phyloP scores from a whole-genome alignment of 2,329 filamentous ascomycete genomes.

The Talaromyces sp. region DNA sequence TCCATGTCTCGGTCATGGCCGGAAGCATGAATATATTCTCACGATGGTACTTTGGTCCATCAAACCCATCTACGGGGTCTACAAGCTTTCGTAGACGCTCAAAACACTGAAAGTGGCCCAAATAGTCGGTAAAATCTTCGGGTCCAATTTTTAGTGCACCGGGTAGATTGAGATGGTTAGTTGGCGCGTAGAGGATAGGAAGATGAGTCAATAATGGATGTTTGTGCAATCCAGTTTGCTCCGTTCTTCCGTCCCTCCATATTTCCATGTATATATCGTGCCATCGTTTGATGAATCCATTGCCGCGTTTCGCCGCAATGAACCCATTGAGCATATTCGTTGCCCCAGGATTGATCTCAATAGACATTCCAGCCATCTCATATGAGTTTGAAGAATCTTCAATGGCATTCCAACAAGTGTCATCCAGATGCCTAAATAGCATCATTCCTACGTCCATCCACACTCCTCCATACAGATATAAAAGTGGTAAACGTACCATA shows the following conservation, averaged over 20 bases:
- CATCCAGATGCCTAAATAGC: conserved; percentile 41
- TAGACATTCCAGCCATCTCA: conserved; percentile 25
- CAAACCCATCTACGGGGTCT: conserved; percentile 10
- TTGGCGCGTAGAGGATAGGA: conserved; percentile 31
- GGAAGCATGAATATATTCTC: conserved; percentile 10
- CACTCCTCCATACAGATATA: conserved; percentile 40
- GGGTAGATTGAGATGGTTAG: conserved; percentile 8
- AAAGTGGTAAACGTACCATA: conserved; percentile 44
- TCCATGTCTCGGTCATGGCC: conserved; percentile 10
- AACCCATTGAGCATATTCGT: conserved; percentile 16
- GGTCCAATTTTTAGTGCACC: conserved; percentile 8
- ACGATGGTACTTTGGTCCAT: conserved; percentile 6
- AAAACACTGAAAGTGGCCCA: conserved; percentile 6
- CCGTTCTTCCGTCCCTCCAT: conserved; percentile 10
- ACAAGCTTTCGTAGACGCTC: conserved; percentile 6
- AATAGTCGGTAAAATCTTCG: conserved; percentile 12
- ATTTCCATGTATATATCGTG: conserved; percentile 18
- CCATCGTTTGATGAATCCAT: conserved; percentile 20
- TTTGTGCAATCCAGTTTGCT: conserved; percentile 5
- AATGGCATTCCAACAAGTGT: conserved; percentile 44
- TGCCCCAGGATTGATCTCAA: conserved; percentile 1
- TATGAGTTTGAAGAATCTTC: conserved; percentile 36
- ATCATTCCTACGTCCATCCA: conserved; percentile 45
- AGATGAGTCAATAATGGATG: conserved; percentile 12
- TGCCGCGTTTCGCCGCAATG: conserved; percentile 11